Conservation (phyloP, 352 stramenopile genomes). For the Phytophthora macrochlamydospora region DNA sequence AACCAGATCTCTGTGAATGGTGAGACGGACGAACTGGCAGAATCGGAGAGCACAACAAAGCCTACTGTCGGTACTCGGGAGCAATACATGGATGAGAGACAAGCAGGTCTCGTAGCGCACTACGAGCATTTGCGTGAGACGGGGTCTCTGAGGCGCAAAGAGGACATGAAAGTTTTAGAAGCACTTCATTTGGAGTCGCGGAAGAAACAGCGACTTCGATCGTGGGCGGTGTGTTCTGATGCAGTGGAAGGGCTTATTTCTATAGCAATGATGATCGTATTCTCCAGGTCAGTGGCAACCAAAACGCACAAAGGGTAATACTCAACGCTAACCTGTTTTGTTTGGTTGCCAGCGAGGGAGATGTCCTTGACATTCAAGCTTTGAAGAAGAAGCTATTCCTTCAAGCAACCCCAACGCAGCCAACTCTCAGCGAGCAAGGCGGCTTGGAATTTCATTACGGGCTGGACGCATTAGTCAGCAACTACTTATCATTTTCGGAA, state of each 20-base stretch:
- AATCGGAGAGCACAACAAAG: slow-evolving; percentile 1
- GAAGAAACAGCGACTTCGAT: slow-evolving; percentile 27
- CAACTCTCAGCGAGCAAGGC: slow-evolving; percentile 1
- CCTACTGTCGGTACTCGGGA: slow-evolving; percentile 28
- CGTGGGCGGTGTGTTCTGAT: slow-evolving; percentile 35
- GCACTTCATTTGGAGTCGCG: slow-evolving; percentile 32
- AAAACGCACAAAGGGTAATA: neutral
- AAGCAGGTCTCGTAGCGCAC: slow-evolving; percentile 50
- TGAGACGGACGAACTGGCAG: neutral
- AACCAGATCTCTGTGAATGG: slow-evolving; percentile 1
- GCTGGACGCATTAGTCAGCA: slow-evolving; percentile 25
- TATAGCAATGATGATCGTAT: slow-evolving; percentile 27
- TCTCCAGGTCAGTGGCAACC: slow-evolving; percentile 22
- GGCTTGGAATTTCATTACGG: slow-evolving; percentile 28
- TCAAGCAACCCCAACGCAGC: slow-evolving; percentile 2
- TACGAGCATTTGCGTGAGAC: slow-evolving; percentile 45
- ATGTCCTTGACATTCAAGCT: slow-evolving; percentile 20
- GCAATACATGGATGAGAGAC: slow-evolving; percentile 48
- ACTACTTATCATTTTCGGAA: slow-evolving; percentile 30
- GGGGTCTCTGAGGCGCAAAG: slow-evolving; percentile 41
- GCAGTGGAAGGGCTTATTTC: slow-evolving; percentile 36
- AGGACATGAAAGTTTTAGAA: slow-evolving; percentile 36
- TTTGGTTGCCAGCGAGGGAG: slow-evolving; percentile 16
- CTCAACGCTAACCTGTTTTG: neutral
- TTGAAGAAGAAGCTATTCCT: slow-evolving; percentile 33